These are phyloP conservation scores for Suhomyces bolitotheri DNA, from an alignment of 1,139 yeast species.

Conservation along the genomic window DNA sequence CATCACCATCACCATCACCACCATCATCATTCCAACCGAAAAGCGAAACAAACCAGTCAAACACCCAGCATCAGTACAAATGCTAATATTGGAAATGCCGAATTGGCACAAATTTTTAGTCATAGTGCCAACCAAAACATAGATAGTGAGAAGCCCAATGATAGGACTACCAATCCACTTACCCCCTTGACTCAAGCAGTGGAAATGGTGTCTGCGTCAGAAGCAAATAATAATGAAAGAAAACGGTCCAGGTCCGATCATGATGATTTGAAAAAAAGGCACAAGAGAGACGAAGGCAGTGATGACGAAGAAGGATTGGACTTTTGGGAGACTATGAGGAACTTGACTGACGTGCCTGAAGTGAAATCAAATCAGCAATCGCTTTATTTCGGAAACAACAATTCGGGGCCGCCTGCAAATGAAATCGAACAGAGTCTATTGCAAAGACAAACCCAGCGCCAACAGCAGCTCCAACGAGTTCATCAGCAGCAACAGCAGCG, in stretches of 20 bases:
- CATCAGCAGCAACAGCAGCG: slow-evolving; percentile 10
- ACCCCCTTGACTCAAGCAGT: slow-evolving; percentile 49
- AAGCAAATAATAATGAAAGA: slow-evolving; percentile 18
- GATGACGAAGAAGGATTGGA: slow-evolving; percentile 51
- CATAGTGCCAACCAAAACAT: slow-evolving; percentile 1
- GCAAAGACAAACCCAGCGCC: slow-evolving; percentile 18
- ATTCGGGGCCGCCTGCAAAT: slow-evolving; percentile 21
- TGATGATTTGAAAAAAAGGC: slow-evolving; percentile 15
- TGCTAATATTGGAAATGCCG: slow-evolving; percentile 10
- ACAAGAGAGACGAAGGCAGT: slow-evolving; percentile 15
- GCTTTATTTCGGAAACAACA: slow-evolving; percentile 28
- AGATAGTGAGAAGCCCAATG: slow-evolving; percentile 1
- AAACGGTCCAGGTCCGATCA: slow-evolving; percentile 8
- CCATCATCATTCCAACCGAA: slow-evolving; percentile 18
- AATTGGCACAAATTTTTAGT: slow-evolving; percentile 2
- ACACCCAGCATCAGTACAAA: slow-evolving; percentile 21
- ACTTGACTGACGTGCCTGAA: slow-evolving; percentile 40
- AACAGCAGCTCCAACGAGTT: slow-evolving; percentile 16
- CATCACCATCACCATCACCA: slow-evolving; percentile 36
- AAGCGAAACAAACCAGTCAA: slow-evolving; percentile 3
- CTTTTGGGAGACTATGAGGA: slow-evolving; percentile 71
- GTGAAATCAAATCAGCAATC: slow-evolving; percentile 37
- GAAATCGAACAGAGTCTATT: not conserved
- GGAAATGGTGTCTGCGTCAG: slow-evolving; percentile 42
- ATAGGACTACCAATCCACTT: slow-evolving; percentile 23